phyloP scores from a whole-genome alignment of 345 rosid genomes.

The Aquilaria malaccensis region DNA sequence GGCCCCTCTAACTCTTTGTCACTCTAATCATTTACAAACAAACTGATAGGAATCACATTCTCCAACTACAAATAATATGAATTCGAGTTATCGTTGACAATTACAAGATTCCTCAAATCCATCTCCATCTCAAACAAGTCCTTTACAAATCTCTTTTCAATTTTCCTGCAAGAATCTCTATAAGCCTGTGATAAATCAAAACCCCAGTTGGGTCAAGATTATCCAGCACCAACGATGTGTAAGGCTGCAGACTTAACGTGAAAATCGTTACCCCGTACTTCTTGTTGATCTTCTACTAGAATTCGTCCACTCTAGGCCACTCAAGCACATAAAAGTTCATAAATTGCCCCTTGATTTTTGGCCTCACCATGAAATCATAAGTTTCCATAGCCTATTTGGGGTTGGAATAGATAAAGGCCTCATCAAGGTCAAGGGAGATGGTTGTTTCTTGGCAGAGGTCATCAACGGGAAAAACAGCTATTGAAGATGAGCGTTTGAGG shows the following conservation, averaged over 20 bases:
- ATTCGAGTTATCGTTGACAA: constrained; percentile 80
- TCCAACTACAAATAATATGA: neutral
- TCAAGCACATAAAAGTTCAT: constrained; percentile 67
- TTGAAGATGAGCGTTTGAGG: constrained; percentile 29
- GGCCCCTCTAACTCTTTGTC: constrained; percentile 54
- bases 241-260: constrained; percentile 73
- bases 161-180: constrained; percentile 55
- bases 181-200: constrained; percentile 59
- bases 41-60: constrained; percentile 63
- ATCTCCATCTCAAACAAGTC: constrained; percentile 65
- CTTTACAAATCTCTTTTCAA: constrained; percentile 67
- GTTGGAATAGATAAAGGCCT: constrained; percentile 70
- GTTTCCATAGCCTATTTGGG: constrained; percentile 51
- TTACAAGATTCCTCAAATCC: constrained; percentile 53
- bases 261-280: constrained; percentile 66
- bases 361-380: constrained; percentile 62
- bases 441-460: constrained; percentile 33
- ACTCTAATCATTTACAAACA: constrained; percentile 46
- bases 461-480: constrained; percentile 16
- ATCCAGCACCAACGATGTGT: constrained; percentile 75
- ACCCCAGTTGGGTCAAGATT: constrained; percentile 40
- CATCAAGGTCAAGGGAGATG: constrained; percentile 79
- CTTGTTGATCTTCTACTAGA: constrained; percentile 42
- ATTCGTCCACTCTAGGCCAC: constrained; percentile 75
- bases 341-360: constrained; percentile 49